phyloP scores from a whole-genome alignment of 345 rosid species.

The Erucastrum elatum region DNA sequence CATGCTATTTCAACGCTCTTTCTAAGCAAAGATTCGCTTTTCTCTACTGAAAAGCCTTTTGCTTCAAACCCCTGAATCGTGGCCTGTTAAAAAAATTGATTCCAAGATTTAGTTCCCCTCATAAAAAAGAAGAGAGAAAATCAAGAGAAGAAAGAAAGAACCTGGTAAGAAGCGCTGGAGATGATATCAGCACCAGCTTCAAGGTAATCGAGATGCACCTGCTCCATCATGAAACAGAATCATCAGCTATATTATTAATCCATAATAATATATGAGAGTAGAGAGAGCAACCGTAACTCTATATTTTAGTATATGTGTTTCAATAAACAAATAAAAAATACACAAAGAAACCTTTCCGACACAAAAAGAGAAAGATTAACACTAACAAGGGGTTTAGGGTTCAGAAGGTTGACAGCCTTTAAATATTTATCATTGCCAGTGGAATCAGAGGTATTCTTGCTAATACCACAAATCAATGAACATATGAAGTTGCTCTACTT shows the following conservation, averaged over 20 bases:
- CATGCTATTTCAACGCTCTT: conserved; percentile 71
- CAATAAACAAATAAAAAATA: neutral
- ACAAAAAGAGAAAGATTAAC: neutral
- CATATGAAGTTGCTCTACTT: conserved; percentile 15
- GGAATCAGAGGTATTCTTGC: neutral
- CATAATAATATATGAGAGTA: neutral
- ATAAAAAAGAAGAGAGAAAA: neutral
- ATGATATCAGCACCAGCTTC: conserved; percentile 90
- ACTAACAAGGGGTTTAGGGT: neutral
- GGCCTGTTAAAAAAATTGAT: conserved; percentile 47
- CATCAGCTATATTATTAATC: conserved; percentile 11
- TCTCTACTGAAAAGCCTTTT: conserved; percentile 59
- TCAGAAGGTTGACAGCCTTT: neutral
- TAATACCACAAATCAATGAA: neutral
- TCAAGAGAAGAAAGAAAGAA: conserved; percentile 16
- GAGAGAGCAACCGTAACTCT: neutral
- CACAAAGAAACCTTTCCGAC: neutral
- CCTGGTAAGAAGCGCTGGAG: conserved; percentile 76
- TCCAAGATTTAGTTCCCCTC: conserved; percentile 9
- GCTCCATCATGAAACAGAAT: conserved; percentile 28
- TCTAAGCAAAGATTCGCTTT: conserved; percentile 60
- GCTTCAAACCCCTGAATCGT: conserved; percentile 79
- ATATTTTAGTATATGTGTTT: neutral
- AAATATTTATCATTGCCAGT: neutral
- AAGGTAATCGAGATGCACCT: conserved; percentile 83